Percentiles rank a stretch among this genome's conserved stretches.
Conservation (phyloP, 2,329 filamentous ascomycete genomes). For the Pseudodiploospora longispora region DNA sequence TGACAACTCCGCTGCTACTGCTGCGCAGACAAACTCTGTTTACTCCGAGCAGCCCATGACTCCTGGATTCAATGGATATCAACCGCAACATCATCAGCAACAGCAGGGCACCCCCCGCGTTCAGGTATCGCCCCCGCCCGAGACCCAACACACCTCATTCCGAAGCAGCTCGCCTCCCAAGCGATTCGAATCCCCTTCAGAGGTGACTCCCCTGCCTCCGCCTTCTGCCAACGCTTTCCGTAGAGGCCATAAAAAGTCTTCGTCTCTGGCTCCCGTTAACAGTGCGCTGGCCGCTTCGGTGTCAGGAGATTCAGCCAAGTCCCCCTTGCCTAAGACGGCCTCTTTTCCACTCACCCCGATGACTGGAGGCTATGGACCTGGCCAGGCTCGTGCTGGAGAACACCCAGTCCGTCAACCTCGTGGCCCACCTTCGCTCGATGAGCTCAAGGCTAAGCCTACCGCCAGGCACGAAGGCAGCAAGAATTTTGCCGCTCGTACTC, state of each 20-base stretch:
- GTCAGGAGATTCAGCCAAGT: slow-evolving; percentile 41
- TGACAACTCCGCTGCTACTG: slow-evolving; percentile 51
- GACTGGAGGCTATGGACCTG: slow-evolving; percentile 83
- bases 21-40: slow-evolving; percentile 30
- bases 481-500: slow-evolving; percentile 91
- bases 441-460: slow-evolving; percentile 82
- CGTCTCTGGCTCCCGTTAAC: slow-evolving; percentile 61
- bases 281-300: slow-evolving; percentile 35
- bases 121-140: slow-evolving; percentile 73
- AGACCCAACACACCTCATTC: slow-evolving; percentile 39
- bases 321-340: slow-evolving; percentile 67
- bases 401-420: slow-evolving; percentile 90
- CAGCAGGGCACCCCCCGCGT: slow-evolving; percentile 58
- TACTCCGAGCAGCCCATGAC: slow-evolving; percentile 37
- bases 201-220: slow-evolving; percentile 66
- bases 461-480: slow-evolving; percentile 92
- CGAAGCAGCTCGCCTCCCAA: slow-evolving; percentile 62
- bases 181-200: slow-evolving; percentile 60
- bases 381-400: slow-evolving; percentile 86
- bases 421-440: slow-evolving; percentile 84
- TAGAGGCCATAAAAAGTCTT: slow-evolving; percentile 84
- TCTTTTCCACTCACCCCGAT: slow-evolving; percentile 72
- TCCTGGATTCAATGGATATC: slow-evolving; percentile 22
- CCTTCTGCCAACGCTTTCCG: slow-evolving; percentile 89
- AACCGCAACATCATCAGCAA: slow-evolving; percentile 34